Conservation (phyloP, 1,284 basidiomycete genomes). For the Cystobasidiaceae sp. region DNA sequence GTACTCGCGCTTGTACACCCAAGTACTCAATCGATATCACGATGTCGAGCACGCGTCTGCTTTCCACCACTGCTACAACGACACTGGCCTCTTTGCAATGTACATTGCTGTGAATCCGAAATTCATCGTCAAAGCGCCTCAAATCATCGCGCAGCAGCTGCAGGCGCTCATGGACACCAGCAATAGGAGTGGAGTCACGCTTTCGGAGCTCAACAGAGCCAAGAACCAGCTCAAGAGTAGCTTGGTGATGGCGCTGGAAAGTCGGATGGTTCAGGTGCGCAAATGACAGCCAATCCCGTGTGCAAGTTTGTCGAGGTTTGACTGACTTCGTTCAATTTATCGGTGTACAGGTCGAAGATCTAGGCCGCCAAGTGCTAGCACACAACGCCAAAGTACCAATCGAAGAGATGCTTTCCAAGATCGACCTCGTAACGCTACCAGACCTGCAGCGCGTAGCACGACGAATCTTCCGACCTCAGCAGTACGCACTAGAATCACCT, state of each 20-base stretch:
- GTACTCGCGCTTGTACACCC: slow-evolving; percentile 96
- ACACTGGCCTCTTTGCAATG: slow-evolving; percentile 89
- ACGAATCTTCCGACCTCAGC: slow-evolving; percentile 55
- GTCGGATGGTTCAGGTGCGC: slow-evolving; percentile 77
- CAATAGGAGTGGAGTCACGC: slow-evolving; percentile 52
- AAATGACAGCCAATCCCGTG: slow-evolving; percentile 7
- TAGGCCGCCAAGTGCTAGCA: slow-evolving; percentile 73
- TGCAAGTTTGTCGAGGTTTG: no score
- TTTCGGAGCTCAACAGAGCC: slow-evolving; percentile 71
- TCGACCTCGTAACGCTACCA: slow-evolving; percentile 71
- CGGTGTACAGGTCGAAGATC: slow-evolving; percentile 48
- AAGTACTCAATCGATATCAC: slow-evolving; percentile 90
- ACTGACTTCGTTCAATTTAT: no score
- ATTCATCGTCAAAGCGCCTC: slow-evolving; percentile 62
- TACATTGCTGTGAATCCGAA: slow-evolving; percentile 79
- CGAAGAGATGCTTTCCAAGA: slow-evolving; percentile 84
- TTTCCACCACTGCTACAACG: slow-evolving; percentile 96
- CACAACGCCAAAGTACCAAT: slow-evolving; percentile 81
- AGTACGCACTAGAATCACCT: background rate
- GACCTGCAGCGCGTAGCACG: slow-evolving; percentile 67
- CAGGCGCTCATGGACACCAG: slow-evolving; percentile 49
- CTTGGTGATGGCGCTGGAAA: slow-evolving; percentile 93
- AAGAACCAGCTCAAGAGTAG: slow-evolving; percentile 95
- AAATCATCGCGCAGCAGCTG: slow-evolving; percentile 77
- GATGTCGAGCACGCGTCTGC: slow-evolving; percentile 95